phyloP scores from a whole-genome alignment of 1,139 yeast species.

The Nakaseomyces delphensis region DNA sequence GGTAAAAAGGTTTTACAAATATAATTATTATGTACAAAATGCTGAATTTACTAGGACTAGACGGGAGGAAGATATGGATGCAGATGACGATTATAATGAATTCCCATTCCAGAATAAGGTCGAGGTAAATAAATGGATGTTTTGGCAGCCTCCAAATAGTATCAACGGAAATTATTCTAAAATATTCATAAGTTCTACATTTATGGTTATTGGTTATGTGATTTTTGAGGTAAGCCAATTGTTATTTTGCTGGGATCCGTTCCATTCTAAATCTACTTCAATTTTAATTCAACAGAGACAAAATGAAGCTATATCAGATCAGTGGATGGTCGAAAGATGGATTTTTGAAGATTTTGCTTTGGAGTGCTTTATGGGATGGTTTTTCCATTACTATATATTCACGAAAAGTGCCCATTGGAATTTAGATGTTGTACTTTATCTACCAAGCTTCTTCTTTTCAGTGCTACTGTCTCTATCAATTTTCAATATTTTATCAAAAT shows the following conservation, averaged over 20 bases:
- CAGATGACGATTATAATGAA: not conserved
- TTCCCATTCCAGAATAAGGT: not conserved
- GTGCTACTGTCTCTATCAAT: constrained; percentile 30
- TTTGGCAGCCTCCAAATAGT: constrained; percentile 1
- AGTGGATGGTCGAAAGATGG: constrained; percentile 10
- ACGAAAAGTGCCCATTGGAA: constrained; percentile 47
- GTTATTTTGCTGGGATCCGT: constrained; percentile 19
- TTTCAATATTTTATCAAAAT: not conserved
- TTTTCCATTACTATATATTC: constrained; percentile 44
- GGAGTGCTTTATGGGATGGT: constrained; percentile 48
- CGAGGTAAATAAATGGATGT: not conserved
- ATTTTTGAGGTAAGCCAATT: not conserved
- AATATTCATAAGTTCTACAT: not conserved
- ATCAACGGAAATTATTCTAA: not conserved
- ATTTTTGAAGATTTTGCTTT: constrained; percentile 31
- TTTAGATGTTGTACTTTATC: constrained; percentile 42
- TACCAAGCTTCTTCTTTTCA: constrained; percentile 56
- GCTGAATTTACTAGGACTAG: not conserved
- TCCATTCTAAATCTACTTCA: constrained; percentile 9
- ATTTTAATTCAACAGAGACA: not conserved
- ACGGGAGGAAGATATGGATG: constrained; percentile 2
- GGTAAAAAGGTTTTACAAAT: constrained; percentile 17
- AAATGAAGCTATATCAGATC: not conserved
- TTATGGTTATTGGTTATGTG: not conserved
- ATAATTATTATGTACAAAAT: constrained; percentile 15